Conservation (phyloP, 192 early-diverging fungal genomes). For the Backusella circina region DNA sequence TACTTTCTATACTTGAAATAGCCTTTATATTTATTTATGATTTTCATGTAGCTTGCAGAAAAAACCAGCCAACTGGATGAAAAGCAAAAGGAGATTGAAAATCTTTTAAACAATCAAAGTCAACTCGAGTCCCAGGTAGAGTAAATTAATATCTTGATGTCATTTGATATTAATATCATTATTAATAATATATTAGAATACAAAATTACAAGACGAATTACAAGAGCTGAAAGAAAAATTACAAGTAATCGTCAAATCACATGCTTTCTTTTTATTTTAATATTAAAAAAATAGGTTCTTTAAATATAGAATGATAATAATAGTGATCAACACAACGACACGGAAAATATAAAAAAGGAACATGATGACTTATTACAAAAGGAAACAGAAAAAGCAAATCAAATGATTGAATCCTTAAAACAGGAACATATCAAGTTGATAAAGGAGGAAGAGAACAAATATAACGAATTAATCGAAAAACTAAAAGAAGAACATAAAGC, state of each 20-base stretch:
- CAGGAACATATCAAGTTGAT: not conserved
- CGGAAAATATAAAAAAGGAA: not conserved
- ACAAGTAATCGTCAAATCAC: not conserved
- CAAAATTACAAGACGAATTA: not conserved
- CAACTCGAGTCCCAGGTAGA: not conserved
- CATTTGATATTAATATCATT: not conserved
- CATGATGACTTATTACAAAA: not conserved
- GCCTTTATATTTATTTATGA: not conserved
- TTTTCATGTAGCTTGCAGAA: not conserved
- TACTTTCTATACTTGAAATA: not conserved
- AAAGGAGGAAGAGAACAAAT: not conserved
- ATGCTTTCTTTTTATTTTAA: not conserved
- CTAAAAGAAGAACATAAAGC: not conserved
- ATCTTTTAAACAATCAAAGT: not conserved
- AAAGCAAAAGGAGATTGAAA: slow-evolving; percentile 10
- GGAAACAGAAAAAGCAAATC: not conserved
- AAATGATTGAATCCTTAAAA: slow-evolving; percentile 3
- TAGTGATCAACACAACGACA: not conserved
- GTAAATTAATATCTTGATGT: too few relatives aligned
- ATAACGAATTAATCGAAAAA: not conserved
- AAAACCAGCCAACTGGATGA: not conserved
- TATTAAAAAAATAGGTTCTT: not conserved
- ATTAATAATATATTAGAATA: not conserved
- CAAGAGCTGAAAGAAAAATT: not conserved
- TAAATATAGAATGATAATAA: not conserved